These are phyloP conservation scores for Quercus suber DNA, from an alignment of 306 rosid genomes.

Conservation along the genomic window DNA sequence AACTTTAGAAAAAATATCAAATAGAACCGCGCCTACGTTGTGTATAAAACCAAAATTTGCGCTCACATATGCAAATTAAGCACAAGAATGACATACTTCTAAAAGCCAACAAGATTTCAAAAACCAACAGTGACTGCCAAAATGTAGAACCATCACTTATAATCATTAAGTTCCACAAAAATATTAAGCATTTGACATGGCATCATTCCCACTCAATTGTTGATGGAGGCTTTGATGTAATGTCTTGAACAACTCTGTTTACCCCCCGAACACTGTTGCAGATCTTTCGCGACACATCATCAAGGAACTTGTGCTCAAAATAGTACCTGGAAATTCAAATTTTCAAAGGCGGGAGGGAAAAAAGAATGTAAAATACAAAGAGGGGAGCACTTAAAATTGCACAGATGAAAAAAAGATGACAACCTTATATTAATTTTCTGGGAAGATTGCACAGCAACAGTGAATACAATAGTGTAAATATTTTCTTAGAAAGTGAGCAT, in stretches of 20 bases:
- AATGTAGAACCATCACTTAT: neutral
- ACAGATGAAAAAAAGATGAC: neutral
- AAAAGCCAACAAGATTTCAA: neutral
- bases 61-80: neutral
- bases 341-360: slow-evolving; percentile 2
- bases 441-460: slow-evolving; percentile 10
- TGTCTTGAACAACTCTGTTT: slow-evolving; percentile 83
- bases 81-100: neutral
- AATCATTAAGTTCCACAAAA: neutral
- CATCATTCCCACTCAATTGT: slow-evolving; percentile 93
- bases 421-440: neutral
- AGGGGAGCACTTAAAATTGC: neutral
- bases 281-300: slow-evolving; percentile 74
- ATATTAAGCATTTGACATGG: neutral
- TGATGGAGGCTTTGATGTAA: slow-evolving; percentile 97
- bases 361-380: neutral
- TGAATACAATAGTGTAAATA: neutral
- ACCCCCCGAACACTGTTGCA: slow-evolving; percentile 89
- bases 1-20: neutral
- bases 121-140: neutral
- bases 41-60: neutral
- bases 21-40: neutral
- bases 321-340: slow-evolving; percentile 55
- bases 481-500: neutral
- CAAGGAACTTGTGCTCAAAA: slow-evolving; percentile 83